These are phyloP conservation scores for Lonicera japonica DNA, from an alignment of 129 eudicot species.

Conservation along the genomic window DNA sequence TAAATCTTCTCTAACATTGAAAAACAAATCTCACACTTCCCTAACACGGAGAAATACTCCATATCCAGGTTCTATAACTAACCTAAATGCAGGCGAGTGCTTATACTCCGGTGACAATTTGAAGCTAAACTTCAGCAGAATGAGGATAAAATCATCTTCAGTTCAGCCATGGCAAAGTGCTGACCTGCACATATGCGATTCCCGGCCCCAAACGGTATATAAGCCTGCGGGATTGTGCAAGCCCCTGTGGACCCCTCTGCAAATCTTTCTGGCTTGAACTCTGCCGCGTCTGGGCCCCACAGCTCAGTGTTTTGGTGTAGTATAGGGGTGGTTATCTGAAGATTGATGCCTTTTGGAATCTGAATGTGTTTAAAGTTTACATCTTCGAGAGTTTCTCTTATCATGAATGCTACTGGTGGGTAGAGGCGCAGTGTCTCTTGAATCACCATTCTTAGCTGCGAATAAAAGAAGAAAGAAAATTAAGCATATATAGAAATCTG, in stretches of 20 bases:
- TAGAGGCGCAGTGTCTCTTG: conserved; percentile 54
- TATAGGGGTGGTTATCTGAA: conserved; percentile 26
- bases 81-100: conserved; percentile 36
- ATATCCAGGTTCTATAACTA: conserved; percentile 38
- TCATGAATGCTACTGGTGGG: conserved; percentile 33
- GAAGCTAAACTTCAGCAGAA: conserved; percentile 40
- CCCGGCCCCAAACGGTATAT: conserved; percentile 52
- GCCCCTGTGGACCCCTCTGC: conserved; percentile 36
- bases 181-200: conserved; percentile 47
- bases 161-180: conserved; percentile 47
- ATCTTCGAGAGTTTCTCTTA: conserved; percentile 41
- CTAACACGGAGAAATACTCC: conserved; percentile 31
- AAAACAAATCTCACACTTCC: conserved; percentile 4
- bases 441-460: conserved; percentile 51
- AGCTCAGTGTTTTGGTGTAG: conserved; percentile 36
- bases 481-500: no score
- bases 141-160: conserved; percentile 40
- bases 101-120: conserved; percentile 33
- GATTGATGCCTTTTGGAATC: conserved; percentile 41
- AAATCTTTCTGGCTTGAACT: conserved; percentile 58
- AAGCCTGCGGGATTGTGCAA: conserved; percentile 48
- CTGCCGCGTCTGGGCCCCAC: conserved; percentile 39
- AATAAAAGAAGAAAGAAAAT: background rate
- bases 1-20: no score
- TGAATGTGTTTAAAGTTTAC: conserved; percentile 24